phyloP scores from a whole-genome alignment of 163 green algal species.

The Prototheca cutis region DNA sequence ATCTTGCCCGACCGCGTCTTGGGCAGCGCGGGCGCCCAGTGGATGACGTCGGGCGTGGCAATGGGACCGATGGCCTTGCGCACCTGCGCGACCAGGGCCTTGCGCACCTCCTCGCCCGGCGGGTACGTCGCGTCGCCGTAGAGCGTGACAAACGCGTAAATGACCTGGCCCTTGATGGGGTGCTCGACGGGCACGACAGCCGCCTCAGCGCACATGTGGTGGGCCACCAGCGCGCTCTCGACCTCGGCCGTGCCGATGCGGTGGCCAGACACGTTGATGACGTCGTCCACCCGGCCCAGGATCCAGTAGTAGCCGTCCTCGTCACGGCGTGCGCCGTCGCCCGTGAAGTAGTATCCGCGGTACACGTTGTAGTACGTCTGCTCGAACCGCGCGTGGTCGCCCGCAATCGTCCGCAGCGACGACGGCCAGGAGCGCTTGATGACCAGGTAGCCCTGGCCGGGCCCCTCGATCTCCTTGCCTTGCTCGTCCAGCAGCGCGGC shows the following conservation, averaged over 20 bases:
- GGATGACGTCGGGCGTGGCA: slow-evolving; percentile 84
- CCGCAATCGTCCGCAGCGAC: slow-evolving; percentile 68
- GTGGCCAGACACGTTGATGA: slow-evolving; percentile 78
- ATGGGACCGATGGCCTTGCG: slow-evolving; percentile 40
- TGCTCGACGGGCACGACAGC: slow-evolving; percentile 66
- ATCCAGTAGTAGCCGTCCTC: slow-evolving; percentile 60
- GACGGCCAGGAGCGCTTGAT: slow-evolving; percentile 71
- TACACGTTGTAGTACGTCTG: slow-evolving; percentile 64
- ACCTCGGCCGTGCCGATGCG: slow-evolving; percentile 79
- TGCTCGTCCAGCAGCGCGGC: slow-evolving; percentile 64
- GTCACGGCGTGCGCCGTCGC: slow-evolving; percentile 62
- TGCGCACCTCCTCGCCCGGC: slow-evolving; percentile 36
- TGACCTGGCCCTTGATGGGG: slow-evolving; percentile 69
- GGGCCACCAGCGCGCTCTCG: slow-evolving; percentile 57
- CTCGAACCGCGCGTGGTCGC: slow-evolving; percentile 78
- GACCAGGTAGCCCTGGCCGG: slow-evolving; percentile 42
- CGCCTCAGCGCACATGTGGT: slow-evolving; percentile 54
- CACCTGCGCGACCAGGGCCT: slow-evolving; percentile 53
- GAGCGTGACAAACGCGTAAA: slow-evolving; percentile 73
- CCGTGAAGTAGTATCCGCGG: slow-evolving; percentile 72
- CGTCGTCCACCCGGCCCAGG: slow-evolving; percentile 63
- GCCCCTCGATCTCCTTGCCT: slow-evolving; percentile 54
- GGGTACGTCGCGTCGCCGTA: slow-evolving; percentile 54
- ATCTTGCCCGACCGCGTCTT: slow-evolving; percentile 96
- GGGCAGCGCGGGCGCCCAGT: slow-evolving; percentile 79